Evolutionary conservation across 1,284 basidiomycete species (phyloP).

Genomic region (Uromyces viciae-fabae): DNA sequence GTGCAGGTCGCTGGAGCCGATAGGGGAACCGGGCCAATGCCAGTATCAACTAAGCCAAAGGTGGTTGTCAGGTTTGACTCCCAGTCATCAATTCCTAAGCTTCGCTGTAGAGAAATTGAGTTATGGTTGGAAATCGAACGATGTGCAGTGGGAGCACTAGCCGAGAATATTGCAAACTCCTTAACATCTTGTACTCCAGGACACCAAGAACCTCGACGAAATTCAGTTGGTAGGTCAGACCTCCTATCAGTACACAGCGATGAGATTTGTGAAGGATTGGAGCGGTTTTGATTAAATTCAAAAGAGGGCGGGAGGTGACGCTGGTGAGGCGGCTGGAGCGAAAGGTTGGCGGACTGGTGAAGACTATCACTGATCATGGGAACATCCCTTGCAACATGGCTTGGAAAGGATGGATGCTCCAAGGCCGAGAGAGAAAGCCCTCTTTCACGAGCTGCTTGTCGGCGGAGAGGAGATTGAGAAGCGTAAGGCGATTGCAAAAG

Average conservation of each 20-base stretch:
- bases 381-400: not conserved
- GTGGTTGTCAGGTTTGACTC: slow-evolving; percentile 7
- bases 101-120: not conserved
- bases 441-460: slow-evolving; percentile 3
- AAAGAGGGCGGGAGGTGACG: not conserved
- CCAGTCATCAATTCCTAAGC: not conserved
- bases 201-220: slow-evolving; percentile 25
- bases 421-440: slow-evolving; percentile 27
- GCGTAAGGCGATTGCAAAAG: not conserved
- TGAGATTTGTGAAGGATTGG: not conserved
- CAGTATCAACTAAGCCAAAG: slow-evolving; percentile 16
- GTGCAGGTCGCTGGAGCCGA: slow-evolving; percentile 29
- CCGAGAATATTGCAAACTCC: not conserved
- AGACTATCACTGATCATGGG: not conserved
- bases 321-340: not conserved
- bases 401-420: slow-evolving; percentile 6
- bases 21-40: not conserved
- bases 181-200: not conserved
- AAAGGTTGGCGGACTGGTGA: slow-evolving; percentile 30
- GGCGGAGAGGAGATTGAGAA: not conserved
- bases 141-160: not conserved
- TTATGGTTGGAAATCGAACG: not conserved
- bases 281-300: not conserved
- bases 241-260: not conserved
- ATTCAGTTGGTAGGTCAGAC: not conserved